Base-by-base conservation (phyloP, 2,329 filamentous ascomycete genomes). In the Claviceps monticola region DNA sequence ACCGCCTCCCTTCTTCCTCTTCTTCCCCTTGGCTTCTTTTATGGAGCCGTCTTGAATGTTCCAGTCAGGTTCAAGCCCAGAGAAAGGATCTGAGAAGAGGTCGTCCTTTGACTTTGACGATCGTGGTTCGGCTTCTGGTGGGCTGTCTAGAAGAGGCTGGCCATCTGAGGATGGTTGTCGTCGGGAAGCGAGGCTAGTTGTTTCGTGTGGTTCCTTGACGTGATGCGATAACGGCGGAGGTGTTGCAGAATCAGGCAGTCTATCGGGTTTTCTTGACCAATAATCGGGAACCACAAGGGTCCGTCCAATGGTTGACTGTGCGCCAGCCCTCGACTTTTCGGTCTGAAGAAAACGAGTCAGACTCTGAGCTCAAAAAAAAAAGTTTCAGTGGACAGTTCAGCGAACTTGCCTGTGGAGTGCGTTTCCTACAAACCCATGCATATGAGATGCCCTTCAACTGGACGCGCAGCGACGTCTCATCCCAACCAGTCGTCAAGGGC, bases 371-470 rank as follows among this genome's bases (percentile, higher is more conserved):
- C 11, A 6, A 46, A 9, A 29, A 29, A 17, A 11, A 46, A 36
- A 19, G 29, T 13, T 45, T 2, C 13, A 23, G 49, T 8, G 29
- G 17, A 47, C 11, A 38, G 38, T 34, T 3, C 3, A 34, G 4
- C 23, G n/a, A 38, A 50, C 50, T 29, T 54, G 52, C 53, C 36
- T n/a, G 21, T 17, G 19, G 14, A 17, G 21, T n/a, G 29, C 37
- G 21, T 19, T 16, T 46, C 11, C 38, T 29, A 11, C n/a, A 26
- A 16, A 44, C 8, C 53, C 53, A 54, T 11, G 48, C 53, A 16
- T 60, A 60, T 9, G 72, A 67, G 58, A 75, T 71, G 26, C 67
- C 57, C 50, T 60, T 56, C 49, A 75, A 55, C 55, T 61, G 66
- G 53, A 60, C 55, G 49, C 60, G 58, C 57, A 74, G 42, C 47